Percentiles rank a stretch among this genome's conserved stretches.
Evolutionary conservation across 2,329 filamentous ascomycete species (phyloP).

Genomic region (Fusarium musae): DNA sequence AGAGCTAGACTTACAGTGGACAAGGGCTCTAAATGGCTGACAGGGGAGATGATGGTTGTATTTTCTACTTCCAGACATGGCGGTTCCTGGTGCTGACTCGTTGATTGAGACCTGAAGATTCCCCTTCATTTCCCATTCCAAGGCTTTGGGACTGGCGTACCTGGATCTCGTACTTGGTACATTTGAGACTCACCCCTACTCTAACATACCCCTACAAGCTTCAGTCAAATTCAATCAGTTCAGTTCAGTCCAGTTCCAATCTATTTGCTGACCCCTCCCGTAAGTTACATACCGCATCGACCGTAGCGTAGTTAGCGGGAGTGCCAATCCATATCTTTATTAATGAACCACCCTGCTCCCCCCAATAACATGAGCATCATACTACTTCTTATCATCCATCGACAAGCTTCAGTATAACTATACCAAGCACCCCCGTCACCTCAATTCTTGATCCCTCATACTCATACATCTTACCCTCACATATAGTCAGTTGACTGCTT

Average conservation of each 20-base stretch:
- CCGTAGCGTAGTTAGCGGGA: not conserved
- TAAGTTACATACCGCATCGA: constrained; percentile 9
- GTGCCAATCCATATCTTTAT: constrained; percentile 30
- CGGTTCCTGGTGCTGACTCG: constrained; percentile 34
- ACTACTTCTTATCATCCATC: constrained; percentile 19
- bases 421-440: constrained; percentile 15
- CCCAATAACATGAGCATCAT: constrained; percentile 29
- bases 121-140: constrained; percentile 38
- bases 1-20: constrained; percentile 12
- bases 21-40: constrained; percentile 3
- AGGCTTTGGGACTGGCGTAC: constrained; percentile 14
- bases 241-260: constrained; percentile 17
- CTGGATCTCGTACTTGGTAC: constrained; percentile 38
- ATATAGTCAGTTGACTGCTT: constrained; percentile 5
- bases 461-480: not conserved
- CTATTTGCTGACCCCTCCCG: constrained; percentile 43
- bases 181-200: constrained; percentile 13
- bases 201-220: not conserved
- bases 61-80: constrained; percentile 29
- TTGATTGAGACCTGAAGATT: constrained; percentile 23
- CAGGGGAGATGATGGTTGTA: constrained; percentile 9
- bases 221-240: constrained; percentile 5
- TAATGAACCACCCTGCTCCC: constrained; percentile 37
- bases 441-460: not conserved
- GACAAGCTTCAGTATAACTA: constrained; percentile 27